Evolutionary conservation across 495 filamentous ascomycete genomes (phyloP).

Genomic region (Penicillium cosmopolitanum): DNA sequence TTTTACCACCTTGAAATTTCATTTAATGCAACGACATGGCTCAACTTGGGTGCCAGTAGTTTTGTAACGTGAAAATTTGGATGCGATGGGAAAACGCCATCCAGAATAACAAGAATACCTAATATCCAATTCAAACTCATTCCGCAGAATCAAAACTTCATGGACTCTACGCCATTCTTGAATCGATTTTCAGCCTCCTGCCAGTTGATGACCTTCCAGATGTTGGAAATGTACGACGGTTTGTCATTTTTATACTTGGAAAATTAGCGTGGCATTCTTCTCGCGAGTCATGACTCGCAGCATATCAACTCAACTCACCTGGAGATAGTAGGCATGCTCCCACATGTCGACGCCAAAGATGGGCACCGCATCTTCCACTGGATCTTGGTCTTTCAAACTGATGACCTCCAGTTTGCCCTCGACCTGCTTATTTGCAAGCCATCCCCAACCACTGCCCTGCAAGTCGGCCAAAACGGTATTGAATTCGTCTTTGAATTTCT

Average conservation of each 20-base stretch:
- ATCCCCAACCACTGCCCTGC: conserved; percentile 94
- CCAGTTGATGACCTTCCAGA: conserved; percentile 99
- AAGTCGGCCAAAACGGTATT: conserved; percentile 75
- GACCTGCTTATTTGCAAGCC: conserved; percentile 76
- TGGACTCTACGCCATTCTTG: conserved; percentile 32
- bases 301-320: conserved; percentile 37
- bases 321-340: conserved; percentile 81
- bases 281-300: not conserved
- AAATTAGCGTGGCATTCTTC: not conserved
- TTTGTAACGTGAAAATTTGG: too few species aligned
- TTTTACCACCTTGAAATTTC: too few species aligned
- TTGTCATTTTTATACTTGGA: conserved; percentile 91
- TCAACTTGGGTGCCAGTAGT: too few species aligned
- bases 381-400: conserved; percentile 87
- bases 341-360: conserved; percentile 95
- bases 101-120: too few species aligned
- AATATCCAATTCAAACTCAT: not conserved
- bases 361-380: conserved; percentile 74
- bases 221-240: conserved; percentile 86
- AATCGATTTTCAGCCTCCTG: conserved; percentile 84
- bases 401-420: conserved; percentile 69
- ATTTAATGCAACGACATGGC: too few species aligned
- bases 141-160: conserved; percentile 27
- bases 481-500: conserved; percentile 70
- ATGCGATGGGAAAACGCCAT: too few species aligned